These are phyloP conservation scores for Extremus antarcticus DNA, from an alignment of 495 filamentous ascomycete genomes.

Conservation along the genomic window DNA sequence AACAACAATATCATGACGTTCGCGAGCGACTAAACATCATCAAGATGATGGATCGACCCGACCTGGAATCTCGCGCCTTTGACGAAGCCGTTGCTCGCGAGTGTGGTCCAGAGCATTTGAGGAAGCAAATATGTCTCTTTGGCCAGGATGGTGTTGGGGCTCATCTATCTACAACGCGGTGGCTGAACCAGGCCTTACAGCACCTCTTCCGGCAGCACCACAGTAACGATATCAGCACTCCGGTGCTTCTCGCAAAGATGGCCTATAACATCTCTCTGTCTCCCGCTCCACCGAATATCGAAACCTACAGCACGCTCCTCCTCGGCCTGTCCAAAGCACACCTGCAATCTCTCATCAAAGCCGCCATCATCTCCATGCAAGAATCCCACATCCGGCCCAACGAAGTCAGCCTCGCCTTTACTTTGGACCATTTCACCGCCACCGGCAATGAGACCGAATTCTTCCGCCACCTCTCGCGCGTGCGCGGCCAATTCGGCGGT, in stretches of 20 bases:
- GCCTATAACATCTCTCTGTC: conserved; percentile 56
- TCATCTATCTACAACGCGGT: conserved; percentile 7
- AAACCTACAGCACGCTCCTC: conserved; percentile 60
- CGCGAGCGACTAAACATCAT: not conserved
- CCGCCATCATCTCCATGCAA: conserved; percentile 43
- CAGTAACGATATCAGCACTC: not conserved
- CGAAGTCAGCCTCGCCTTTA: conserved; percentile 39
- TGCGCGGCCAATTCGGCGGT: conserved; percentile 24
- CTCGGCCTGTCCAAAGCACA: conserved; percentile 41
- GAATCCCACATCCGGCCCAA: conserved; percentile 41
- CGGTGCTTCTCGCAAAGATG: conserved; percentile 41
- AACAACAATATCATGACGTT: not conserved
- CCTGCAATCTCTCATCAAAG: conserved; percentile 39
- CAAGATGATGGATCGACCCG: not conserved
- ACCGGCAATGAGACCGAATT: conserved; percentile 17
- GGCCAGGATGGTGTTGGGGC: conserved; percentile 22
- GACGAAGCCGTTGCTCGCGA: not conserved
- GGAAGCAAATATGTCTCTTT: conserved; percentile 13
- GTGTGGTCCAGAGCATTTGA: not conserved
- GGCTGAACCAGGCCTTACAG: conserved; percentile 21
- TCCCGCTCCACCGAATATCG: conserved; percentile 43
- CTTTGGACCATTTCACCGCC: conserved; percentile 45
- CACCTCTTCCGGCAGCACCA: conserved; percentile 6
- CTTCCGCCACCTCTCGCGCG: conserved; percentile 17
- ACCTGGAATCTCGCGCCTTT: not conserved